Conservation (phyloP, 805 yeast species). For the Ascoidea tarda region DNA sequence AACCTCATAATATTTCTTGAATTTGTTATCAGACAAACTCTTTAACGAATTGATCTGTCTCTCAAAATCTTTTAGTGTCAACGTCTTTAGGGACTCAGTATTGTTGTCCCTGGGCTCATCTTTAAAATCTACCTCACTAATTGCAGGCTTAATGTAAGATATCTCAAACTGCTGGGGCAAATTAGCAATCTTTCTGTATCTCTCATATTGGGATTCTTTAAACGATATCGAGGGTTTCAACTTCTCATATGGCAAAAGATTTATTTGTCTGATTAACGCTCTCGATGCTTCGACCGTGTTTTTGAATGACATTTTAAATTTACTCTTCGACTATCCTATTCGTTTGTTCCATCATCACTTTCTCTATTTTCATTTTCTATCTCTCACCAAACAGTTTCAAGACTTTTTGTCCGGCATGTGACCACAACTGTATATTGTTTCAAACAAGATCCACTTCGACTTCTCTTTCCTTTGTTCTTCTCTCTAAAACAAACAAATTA, state of each 20-base stretch:
- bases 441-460: no score
- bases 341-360: not conserved
- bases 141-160: slow-evolving; percentile 23
- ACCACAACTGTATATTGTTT: no score
- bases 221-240: slow-evolving; percentile 57
- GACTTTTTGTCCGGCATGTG: no score
- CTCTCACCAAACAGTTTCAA: no score
- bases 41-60: slow-evolving; percentile 27
- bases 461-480: no score
- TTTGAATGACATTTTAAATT: slow-evolving; percentile 20
- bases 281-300: slow-evolving; percentile 30
- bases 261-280: slow-evolving; percentile 41
- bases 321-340: not conserved
- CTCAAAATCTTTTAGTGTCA: slow-evolving; percentile 31
- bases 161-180: slow-evolving; percentile 24
- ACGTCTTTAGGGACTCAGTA: slow-evolving; percentile 17
- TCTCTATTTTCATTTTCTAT: not conserved
- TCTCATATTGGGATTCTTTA: slow-evolving; percentile 48
- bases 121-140: slow-evolving; percentile 24
- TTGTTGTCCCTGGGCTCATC: slow-evolving; percentile 20
- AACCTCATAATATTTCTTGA: slow-evolving; percentile 45
- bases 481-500: no score
- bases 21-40: slow-evolving; percentile 46
- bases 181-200: slow-evolving; percentile 39
- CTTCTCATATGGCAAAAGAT: slow-evolving; percentile 54